Base-by-base conservation (phyloP, 2,329 filamentous ascomycete genomes). In the Blastomyces parvus region DNA sequence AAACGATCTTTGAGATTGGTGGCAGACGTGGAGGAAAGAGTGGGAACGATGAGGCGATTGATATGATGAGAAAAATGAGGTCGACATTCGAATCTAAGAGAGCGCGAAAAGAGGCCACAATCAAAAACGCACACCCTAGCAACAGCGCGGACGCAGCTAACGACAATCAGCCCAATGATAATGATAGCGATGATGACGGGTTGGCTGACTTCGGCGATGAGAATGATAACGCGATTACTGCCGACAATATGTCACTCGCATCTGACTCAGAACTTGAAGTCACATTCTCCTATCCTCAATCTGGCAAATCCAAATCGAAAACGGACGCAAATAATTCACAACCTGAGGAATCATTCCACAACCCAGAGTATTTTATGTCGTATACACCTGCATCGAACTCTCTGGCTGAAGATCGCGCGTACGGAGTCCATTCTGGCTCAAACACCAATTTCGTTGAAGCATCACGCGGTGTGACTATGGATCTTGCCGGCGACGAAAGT, bases 1-100 rank as follows among this genome's bases (percentile, higher is more conserved):
- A 99, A 76, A 97, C 93, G 0, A 90, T 99, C n/a, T 99, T 99
- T 69, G 94, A 99, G 75, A 87, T 97, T 66, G 89, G 89, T 67
- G 89, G 89, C 7, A 86, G 88, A 68, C 84, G 87, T 65, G 88
- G 86, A 48, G 88, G 89, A 67, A 81, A 83, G 88, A 71, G 84
- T 88, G 70, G 84, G 84, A 73, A 87, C 83, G 73, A 91, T 88
- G 64, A 87, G 82, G 62, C 86, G 81, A 56, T 85, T 78, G 73
- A 83, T 55, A 77, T 76, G 9, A 80, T 80, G 65, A 76, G 77
- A 61, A 73, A 76, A 55, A 73, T 80, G 27, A 76, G 78, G 25
- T 76, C 69, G 5, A 74, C 72, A 0, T 71, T 80, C 22, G 76
- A 80, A 33, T 70, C 67, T 44, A 79, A 79, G 69, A 78, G 77